Base-by-base conservation (phyloP, 331 rosid genomes). In the Erythrophleum ivorense region DNA sequence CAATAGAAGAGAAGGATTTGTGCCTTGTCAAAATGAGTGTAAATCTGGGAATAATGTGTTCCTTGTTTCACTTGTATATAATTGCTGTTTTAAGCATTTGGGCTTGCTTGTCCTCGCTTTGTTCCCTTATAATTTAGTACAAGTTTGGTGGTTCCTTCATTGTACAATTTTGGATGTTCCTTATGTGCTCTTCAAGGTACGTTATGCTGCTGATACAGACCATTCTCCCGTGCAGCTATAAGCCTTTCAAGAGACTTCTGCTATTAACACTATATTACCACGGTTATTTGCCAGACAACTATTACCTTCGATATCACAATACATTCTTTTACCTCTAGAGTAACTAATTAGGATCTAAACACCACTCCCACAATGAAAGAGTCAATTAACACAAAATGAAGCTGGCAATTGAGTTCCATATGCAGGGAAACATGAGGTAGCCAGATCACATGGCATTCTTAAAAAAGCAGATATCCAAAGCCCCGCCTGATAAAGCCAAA, bases 401-500 rank as follows among this genome's bases (percentile, higher is more conserved):
- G 53, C n/a, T 73, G 46, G 14, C 38, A 74, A 58, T 59, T 84
- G 69, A 68, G 9, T 50, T 79, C 86, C 80, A 79, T 65, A 80
- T 57, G 74, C 41, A 16, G 60, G 69, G 55, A 70, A 57, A 48
- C 82, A 64, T 63, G 68, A 66, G 48, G 41, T 34, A 36, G 53
- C 29, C 78, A 72, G 73, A 64, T 66, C 87, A 86, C 57, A 77
- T 80, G 83, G 79, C 83, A 55, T 45, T 55, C 24, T 54, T 76
- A 33, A 34, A 71, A 43, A 76, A 36, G 41, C 70, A 63, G 79
- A 21, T 41, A 79, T 34, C 19, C 62, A 66, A 60, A 60, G 40
- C 43, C 19, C n/a, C 53, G 83, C 84, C 77, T 79, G 53, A 82
- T 76, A 78, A 63, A 45, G 75, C 79, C 86, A 75, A 85, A 85